Evolutionary conservation across 1,284 basidiomycete genomes (phyloP), one percentile per base, ranked within the genome.

Genomic region (Fomitopsis betulina): DNA sequence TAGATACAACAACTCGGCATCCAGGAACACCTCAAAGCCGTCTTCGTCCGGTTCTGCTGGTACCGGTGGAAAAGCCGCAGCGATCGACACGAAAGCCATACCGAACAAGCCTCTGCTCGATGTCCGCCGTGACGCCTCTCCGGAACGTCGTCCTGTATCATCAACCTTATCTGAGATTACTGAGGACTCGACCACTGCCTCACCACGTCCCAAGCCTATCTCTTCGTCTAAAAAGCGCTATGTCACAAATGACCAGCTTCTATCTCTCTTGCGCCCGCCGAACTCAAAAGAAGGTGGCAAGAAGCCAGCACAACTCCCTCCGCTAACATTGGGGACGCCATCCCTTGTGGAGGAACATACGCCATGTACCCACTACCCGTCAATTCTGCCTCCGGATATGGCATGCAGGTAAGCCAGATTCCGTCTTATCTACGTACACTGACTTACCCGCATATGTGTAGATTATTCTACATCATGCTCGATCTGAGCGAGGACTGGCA

Each of bases 361-460:
- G 0, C 89, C 93, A 0, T 93, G 92, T 66, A 93, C 91, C 0
- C 71, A 89, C 39, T 86, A 92, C 68, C 72, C 76, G 19, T 86
- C 86, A 27, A 69, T 87, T 32, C 77, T 93, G 5, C 88, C 90
- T 6, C 79, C 82, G 4, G 84, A 90, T 53, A 78, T 92, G 13
- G 89, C 90, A 0, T 89, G 82, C 65, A 58, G 69, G 70, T 72
- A 13, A 45, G 30, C 15, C 5, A 23, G 9, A 21, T 4, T 40
- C 38, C 21, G 23, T 15, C 54, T 37, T 45, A 17, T 32, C 53
- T 17, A 13, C 7, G 6, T 45, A 7, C 9, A 4, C 37, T 54
- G 17, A 32, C 39, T 15, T 25, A 37, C 21, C 30, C 13, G 23
- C 25, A 0, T 6, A 27, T 27, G 4, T 21, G 25, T 47, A 76